Evolutionary conservation across 129 eudicot genomes (phyloP), one percentile per base, ranked within the genome.

Genomic region (Tanacetum coccineum): DNA sequence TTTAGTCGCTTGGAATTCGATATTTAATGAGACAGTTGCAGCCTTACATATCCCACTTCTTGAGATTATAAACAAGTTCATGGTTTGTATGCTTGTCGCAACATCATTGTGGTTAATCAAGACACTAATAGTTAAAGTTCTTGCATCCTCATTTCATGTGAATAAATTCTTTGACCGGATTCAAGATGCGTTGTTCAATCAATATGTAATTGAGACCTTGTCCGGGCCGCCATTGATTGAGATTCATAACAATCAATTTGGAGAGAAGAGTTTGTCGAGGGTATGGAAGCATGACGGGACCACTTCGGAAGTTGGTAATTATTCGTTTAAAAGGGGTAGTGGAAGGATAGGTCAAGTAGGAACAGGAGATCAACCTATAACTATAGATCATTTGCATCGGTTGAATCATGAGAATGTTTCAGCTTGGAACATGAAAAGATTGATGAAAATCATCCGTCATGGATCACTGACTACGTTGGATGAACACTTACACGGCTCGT

Each of bases 371-470:
- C 62, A 74, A 21, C 78, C 74, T 10, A 72, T 78, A 40, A 66
- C 78, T 7, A 78, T 78, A 26, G 82, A 78, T 67, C 82, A 78
- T 59, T 72, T 78, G 70, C 82, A 78, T 57, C 54, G 78, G 59
- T 25, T 78, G 74, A 78, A 72, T 49, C 82, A 46, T 9, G 73
- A 78, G 53, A 78, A 78, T 10, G 78, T 78, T 4, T 78, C 82
- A 0, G 82, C 82, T 13, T 78, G 82, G 82, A 78, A 78, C 12
- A 78, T 78, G 82, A 78, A 78, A 67, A 51, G 82, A 28, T 66
- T 72, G 53, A 72, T 78, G 82, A 78, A 48, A 40, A 66, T 78
- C 12, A 64, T 73, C 30, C 59, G 82, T 6, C 70, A 78, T 11
- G 82, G 82, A 3, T 68, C 70, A 0, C 47, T 78, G 62, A 72